Base-by-base conservation (phyloP, 305 asterid genomes). In the Plantago lanceolata region DNA sequence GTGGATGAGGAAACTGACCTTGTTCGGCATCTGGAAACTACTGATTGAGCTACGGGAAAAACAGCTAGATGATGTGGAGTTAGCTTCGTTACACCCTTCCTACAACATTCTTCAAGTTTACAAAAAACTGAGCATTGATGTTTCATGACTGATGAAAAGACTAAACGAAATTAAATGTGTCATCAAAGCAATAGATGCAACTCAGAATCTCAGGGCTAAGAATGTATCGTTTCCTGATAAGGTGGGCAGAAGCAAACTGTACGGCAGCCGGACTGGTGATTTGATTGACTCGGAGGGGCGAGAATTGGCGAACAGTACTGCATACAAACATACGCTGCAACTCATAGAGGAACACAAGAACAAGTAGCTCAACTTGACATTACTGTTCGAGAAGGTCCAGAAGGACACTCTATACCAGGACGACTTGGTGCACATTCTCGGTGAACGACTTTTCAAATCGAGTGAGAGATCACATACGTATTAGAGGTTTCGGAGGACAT, bases 191-290 rank as follows among this genome's bases (percentile, higher is more conserved):
- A n/a, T n/a, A n/a, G n/a, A n/a, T n/a, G n/a, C n/a, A n/a, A n/a
- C n/a, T n/a, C n/a, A n/a, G n/a, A n/a, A n/a, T n/a, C n/a, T n/a
- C n/a, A n/a, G n/a, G n/a, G n/a, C n/a, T n/a, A n/a, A n/a, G n/a
- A n/a, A n/a, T 29, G 77, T 82, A 61, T 82, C 88, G 26, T 82
- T 73, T 68, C 88, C 88, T 19, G 84, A 69, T 62, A 67, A 74
- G 65, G 88, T 80, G 19, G 85, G 76, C 75, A 79, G 74, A 81
- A 72, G 7, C 63, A 82, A 79, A 64, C 85, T 85, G 15, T 82
- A 82, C 73, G 77, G 87, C 78, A 77, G 81, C 81, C 75, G 77
- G 64, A 82, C 83, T 18, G 87, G 70, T 5, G 68, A 65, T 28
- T 59, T 82, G 17, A 82, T 82, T 1, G 88, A 82, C 63, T 55